phyloP scores from a whole-genome alignment of 257 asterid species.

The Nemophila menziesii region DNA sequence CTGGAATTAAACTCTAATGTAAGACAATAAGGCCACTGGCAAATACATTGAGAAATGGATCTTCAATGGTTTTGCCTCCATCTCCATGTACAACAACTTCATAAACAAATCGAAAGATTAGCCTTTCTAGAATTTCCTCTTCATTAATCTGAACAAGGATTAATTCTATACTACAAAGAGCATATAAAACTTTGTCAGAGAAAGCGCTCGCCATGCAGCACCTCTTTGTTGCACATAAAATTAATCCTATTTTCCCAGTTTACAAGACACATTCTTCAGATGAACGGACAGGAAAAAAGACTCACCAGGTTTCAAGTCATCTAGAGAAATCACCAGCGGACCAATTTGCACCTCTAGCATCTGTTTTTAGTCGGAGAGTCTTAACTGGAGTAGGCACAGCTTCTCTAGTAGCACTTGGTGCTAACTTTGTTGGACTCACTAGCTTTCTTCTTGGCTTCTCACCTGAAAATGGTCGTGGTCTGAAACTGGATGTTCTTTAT shows the following conservation, averaged over 20 bases:
- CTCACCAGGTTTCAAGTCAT: constrained; percentile 7
- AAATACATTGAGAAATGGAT: too few relatives aligned
- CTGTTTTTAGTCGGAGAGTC: constrained; percentile 60
- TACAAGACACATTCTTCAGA: constrained; percentile 32
- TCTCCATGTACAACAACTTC: too few relatives aligned
- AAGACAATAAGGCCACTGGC: too few relatives aligned
- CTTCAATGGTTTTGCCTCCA: too few relatives aligned
- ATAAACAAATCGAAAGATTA: neutral
- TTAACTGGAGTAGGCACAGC: constrained; percentile 56
- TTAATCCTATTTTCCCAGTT: constrained; percentile 10
- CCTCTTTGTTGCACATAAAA: constrained; percentile 6
- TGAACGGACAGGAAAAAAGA: constrained; percentile 20
- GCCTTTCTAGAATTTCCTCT: neutral
- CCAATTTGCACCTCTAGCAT: constrained; percentile 49
- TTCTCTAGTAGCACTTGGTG: constrained; percentile 57
- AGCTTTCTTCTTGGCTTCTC: constrained; percentile 64
- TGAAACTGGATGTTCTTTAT: constrained; percentile 69
- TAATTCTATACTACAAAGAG: too few relatives aligned
- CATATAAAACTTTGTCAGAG: too few relatives aligned
- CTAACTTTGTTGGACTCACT: constrained; percentile 69
- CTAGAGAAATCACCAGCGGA: constrained; percentile 25
- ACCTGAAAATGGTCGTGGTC: constrained; percentile 56
- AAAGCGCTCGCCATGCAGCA: constrained; percentile 5
- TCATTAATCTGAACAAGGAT: too few relatives aligned
- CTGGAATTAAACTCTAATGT: too few relatives aligned